A percentile compares a stretch with the other conserved stretches of the same genome.
Evolutionary conservation across 345 rosid genomes (phyloP).

Genomic region (Eutrema yunnanense): DNA sequence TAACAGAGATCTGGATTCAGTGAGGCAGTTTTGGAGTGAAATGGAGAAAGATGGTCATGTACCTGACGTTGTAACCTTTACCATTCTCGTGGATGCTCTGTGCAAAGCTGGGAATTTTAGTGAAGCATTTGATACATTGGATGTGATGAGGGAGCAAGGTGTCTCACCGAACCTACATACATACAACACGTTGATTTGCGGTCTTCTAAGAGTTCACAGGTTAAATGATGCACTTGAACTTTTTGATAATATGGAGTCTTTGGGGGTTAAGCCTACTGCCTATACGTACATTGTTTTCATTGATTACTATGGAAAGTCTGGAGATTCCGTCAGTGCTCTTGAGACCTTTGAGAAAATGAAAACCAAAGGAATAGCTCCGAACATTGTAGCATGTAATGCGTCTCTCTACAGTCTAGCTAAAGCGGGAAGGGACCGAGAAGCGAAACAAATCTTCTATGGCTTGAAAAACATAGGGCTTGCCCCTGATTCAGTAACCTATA

Average conservation of each 20-base stretch:
- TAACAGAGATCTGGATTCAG: constrained; percentile 55
- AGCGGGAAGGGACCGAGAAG: constrained; percentile 61
- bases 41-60: constrained; percentile 81
- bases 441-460: constrained; percentile 58
- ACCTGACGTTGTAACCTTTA: constrained; percentile 76
- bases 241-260: constrained; percentile 51
- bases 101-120: constrained; percentile 57
- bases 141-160: constrained; percentile 59
- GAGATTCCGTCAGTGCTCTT: constrained; percentile 55
- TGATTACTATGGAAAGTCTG: constrained; percentile 82
- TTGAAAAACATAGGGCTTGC: constrained; percentile 57
- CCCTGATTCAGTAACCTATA: constrained; percentile 84
- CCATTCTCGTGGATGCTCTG: constrained; percentile 66
- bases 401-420: constrained; percentile 77
- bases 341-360: constrained; percentile 82
- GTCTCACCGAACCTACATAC: constrained; percentile 74
- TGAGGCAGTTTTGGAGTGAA: constrained; percentile 71
- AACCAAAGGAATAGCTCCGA: constrained; percentile 65
- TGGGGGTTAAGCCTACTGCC: constrained; percentile 66
- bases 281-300: constrained; percentile 79
- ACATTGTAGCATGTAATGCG: constrained; percentile 81
- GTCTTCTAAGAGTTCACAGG: constrained; percentile 55
- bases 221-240: constrained; percentile 57
- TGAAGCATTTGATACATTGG: constrained; percentile 59
- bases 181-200: constrained; percentile 72